A percentile compares a stretch with the other conserved stretches of the same genome.
Evolutionary conservation across 345 rosid species (phyloP).

Genomic region (Cardiospermum halicacabum): DNA sequence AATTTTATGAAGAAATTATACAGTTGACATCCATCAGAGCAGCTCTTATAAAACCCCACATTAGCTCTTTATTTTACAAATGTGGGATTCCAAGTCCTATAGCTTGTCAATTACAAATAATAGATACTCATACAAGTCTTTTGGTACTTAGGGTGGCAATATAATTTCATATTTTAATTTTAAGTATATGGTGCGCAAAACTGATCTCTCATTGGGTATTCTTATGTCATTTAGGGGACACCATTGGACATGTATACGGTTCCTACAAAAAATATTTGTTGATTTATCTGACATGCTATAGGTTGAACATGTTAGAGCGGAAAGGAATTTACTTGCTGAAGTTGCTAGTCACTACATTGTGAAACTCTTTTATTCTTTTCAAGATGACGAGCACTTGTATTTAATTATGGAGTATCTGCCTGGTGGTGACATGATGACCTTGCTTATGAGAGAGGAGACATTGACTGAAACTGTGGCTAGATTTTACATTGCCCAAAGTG

Average conservation of each 20-base stretch:
- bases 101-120: no score
- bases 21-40: no score
- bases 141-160: background rate
- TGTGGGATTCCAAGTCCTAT: no score
- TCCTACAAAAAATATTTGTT: background rate
- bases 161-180: background rate
- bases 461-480: slow-evolving; percentile 88
- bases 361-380: slow-evolving; percentile 88
- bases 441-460: slow-evolving; percentile 89
- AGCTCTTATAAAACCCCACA: no score
- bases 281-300: slow-evolving; percentile 18
- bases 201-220: background rate
- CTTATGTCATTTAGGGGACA: background rate
- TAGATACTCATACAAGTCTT: background rate
- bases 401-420: slow-evolving; percentile 92
- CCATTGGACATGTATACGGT: background rate
- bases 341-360: slow-evolving; percentile 87
- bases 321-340: slow-evolving; percentile 96
- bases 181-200: background rate
- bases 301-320: slow-evolving; percentile 95
- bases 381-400: slow-evolving; percentile 76
- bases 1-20: no score
- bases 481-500: slow-evolving; percentile 86
- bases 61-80: no score
- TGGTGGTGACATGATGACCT: slow-evolving; percentile 95